phyloP scores from a whole-genome alignment of 2,329 filamentous ascomycete genomes.

The Fusarium sp. region DNA sequence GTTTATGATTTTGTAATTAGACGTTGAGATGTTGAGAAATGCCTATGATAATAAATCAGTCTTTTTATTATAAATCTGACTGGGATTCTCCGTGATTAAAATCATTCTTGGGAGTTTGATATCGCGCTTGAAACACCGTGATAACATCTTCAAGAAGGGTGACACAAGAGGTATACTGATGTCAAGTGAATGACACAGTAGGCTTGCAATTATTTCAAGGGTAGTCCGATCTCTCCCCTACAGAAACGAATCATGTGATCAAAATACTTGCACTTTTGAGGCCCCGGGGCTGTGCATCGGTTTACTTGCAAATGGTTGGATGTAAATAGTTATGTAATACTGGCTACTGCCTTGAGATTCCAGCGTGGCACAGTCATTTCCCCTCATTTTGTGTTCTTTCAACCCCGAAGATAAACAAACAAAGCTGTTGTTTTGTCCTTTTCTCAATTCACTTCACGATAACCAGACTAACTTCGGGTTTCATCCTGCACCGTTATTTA shows the following conservation, averaged over 20 bases:
- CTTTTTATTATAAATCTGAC: too few relatives aligned
- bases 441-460: fast-evolving
- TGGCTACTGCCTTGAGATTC: fast-evolving
- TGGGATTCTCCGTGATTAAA: too few relatives aligned
- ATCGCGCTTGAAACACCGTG: too few relatives aligned
- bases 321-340: not conserved
- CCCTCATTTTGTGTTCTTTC: not conserved
- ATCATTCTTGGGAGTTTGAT: too few relatives aligned
- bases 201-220: fast-evolving
- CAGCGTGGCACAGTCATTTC: fast-evolving
- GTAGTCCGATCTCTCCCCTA: too few relatives aligned
- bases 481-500: too few relatives aligned
- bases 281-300: not conserved
- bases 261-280: fast-evolving
- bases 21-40: fast-evolving
- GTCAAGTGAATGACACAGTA: too few relatives aligned
- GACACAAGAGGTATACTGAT: too few relatives aligned
- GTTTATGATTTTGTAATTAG: not conserved
- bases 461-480: too few relatives aligned
- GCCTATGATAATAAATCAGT: too few relatives aligned
- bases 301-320: not conserved
- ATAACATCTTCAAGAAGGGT: too few relatives aligned
- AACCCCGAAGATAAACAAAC: fast-evolving
- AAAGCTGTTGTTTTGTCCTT: too few relatives aligned
- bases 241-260: not conserved